phyloP scores from a whole-genome alignment of 2,329 filamentous ascomycete genomes.

The Microsporum audouinii region DNA sequence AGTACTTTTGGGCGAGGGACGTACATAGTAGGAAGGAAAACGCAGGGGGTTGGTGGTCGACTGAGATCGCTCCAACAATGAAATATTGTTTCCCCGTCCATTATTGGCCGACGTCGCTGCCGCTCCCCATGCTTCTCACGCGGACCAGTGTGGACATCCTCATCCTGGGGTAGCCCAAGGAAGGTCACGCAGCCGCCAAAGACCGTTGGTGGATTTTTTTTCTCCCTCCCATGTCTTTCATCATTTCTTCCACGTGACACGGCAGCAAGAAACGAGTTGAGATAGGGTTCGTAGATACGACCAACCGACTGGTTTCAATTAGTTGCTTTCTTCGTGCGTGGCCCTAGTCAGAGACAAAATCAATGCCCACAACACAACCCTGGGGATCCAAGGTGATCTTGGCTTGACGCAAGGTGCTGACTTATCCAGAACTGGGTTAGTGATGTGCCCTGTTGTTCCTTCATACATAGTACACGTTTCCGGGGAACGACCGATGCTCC shows the following conservation, averaged over 20 bases:
- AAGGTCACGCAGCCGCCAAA: slow-evolving; percentile 2
- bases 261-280: not conserved
- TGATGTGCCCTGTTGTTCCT: not conserved
- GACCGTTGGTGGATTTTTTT: not conserved
- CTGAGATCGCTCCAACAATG: not conserved
- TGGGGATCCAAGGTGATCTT: not conserved
- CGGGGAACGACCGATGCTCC: not conserved
- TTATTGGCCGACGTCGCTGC: not conserved
- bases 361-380: not conserved
- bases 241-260: not conserved
- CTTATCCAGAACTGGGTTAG: not conserved
- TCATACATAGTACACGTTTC: not conserved
- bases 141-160: not conserved
- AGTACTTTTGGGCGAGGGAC: not conserved
- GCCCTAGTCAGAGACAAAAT: not conserved
- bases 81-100: not conserved
- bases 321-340: not conserved
- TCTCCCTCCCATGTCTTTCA: not conserved
- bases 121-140: not conserved
- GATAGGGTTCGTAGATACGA: slow-evolving; percentile 4
- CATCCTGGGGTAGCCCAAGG: not conserved
- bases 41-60: not conserved
- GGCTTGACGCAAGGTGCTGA: not conserved
- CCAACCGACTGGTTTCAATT: slow-evolving; percentile 2
- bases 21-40: not conserved